Conservation (phyloP, 2,329 filamentous ascomycete genomes). For the Penicillium sp. region DNA sequence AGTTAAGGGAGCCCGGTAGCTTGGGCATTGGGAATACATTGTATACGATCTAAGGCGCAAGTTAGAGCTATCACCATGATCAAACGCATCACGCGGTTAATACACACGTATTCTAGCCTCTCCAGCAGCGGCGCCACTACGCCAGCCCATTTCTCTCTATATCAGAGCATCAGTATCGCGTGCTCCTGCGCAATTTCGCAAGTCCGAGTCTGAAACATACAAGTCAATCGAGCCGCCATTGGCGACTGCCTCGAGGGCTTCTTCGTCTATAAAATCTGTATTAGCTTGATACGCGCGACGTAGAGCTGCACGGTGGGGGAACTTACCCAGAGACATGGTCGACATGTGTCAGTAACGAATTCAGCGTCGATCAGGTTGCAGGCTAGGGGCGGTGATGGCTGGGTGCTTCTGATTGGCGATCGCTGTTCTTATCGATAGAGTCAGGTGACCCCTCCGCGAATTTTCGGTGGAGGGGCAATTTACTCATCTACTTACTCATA, state of each 20-base stretch:
- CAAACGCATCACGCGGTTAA: neutral
- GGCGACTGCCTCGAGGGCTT: conserved; percentile 56
- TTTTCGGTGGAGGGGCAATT: conserved; percentile 25
- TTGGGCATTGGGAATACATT: conserved; percentile 72
- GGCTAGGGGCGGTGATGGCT: conserved; percentile 12
- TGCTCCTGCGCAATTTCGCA: conserved; percentile 6
- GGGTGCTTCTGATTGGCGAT: conserved; percentile 18
- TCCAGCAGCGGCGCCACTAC: conserved; percentile 65
- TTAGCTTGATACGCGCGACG: conserved; percentile 4
- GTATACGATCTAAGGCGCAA: conserved; percentile 64
- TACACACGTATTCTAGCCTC: conserved; percentile 64
- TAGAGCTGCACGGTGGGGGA: neutral
- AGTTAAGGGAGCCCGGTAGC: conserved; percentile 33
- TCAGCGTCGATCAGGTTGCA: conserved; percentile 15
- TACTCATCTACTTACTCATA: conserved; percentile 9
- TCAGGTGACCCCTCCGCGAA: conserved; percentile 23
- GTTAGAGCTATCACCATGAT: conserved; percentile 7
- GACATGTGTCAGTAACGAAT: conserved; percentile 13
- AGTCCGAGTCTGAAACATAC: conserved; percentile 41
- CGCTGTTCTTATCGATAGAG: conserved; percentile 21
- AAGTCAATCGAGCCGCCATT: conserved; percentile 59
- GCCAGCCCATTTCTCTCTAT: conserved; percentile 67
- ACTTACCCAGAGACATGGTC: conserved; percentile 37
- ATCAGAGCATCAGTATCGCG: conserved; percentile 33
- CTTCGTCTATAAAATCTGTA: conserved; percentile 43